Conservation (phyloP, 805 yeast species). For the Clavispora fructus region DNA sequence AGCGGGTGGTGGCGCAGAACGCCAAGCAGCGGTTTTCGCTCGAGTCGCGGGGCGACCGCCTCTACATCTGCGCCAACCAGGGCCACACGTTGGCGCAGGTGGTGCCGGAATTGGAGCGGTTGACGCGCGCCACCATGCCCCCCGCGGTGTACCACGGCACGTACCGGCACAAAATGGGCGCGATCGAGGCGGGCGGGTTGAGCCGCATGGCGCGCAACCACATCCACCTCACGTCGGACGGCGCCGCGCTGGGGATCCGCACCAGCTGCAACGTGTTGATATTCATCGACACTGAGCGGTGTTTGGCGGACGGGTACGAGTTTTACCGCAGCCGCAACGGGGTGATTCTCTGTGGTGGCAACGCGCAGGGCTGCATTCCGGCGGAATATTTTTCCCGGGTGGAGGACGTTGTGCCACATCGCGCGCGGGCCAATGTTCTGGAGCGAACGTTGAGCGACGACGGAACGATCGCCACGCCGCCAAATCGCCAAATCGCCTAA, state of each 20-base stretch:
- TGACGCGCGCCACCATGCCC: conserved; percentile 45
- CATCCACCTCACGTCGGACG: conserved; percentile 69
- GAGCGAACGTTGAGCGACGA: no score
- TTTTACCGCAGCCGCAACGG: conserved; percentile 67
- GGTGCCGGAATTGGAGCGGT: conserved; percentile 36
- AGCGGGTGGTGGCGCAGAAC: conserved; percentile 56
- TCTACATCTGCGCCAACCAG: conserved; percentile 77
- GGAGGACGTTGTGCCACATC: neutral
- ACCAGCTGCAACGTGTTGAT: conserved; percentile 52
- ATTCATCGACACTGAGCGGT: conserved; percentile 50
- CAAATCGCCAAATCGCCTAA: no score
- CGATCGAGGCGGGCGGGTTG: conserved; percentile 55
- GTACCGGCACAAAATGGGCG: conserved; percentile 37
- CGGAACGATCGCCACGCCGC: no score
- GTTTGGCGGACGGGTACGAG: conserved; percentile 37
- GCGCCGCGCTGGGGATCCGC: conserved; percentile 72
- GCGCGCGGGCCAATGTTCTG: neutral
- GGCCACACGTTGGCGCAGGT: conserved; percentile 71
- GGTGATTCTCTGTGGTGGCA: conserved; percentile 67
- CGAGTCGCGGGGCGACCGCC: conserved; percentile 19
- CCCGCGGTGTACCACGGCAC: conserved; percentile 76
- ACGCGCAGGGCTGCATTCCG: conserved; percentile 47
- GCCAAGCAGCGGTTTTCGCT: conserved; percentile 69
- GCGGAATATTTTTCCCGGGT: conserved; percentile 33
- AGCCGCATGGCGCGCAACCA: conserved; percentile 73